Evolutionary conservation across 768 basidiomycete genomes (phyloP).

Genomic region (Rhodosporidiobolus sp.): DNA sequence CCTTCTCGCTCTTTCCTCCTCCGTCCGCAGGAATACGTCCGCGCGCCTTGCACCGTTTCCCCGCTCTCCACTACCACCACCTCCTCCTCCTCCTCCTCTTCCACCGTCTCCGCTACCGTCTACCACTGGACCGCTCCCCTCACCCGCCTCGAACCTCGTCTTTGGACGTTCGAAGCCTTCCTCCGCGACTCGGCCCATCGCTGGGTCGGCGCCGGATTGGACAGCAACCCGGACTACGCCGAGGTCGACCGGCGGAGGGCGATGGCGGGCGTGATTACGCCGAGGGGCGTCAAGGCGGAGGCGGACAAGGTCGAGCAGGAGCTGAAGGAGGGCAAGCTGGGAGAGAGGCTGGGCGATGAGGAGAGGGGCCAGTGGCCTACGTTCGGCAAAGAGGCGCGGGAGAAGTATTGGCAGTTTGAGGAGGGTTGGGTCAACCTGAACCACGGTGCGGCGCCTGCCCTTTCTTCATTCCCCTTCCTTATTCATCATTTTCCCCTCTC

Average conservation of each 20-base stretch:
- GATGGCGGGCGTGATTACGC: conserved; percentile 48
- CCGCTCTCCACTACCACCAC: conserved; percentile 53
- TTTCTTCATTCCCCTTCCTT: neutral
- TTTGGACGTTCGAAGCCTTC: conserved; percentile 84
- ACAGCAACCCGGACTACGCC: conserved; percentile 50
- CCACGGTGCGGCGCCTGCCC: conserved; percentile 28
- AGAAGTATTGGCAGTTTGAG: conserved; percentile 35
- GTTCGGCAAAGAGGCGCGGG: conserved; percentile 35
- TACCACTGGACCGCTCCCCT: conserved; percentile 65
- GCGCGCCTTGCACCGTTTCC: conserved; percentile 58
- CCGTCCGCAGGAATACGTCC: conserved; percentile 65
- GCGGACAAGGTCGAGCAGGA: neutral
- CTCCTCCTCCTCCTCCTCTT: conserved; percentile 48
- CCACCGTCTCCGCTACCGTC: conserved; percentile 59
- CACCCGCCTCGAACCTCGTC: conserved; percentile 55
- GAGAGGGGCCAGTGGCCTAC: neutral
- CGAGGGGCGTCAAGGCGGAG: neutral
- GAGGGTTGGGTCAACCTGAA: conserved; percentile 36
- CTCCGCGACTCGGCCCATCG: conserved; percentile 70
- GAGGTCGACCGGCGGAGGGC: conserved; percentile 58
- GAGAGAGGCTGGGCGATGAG: neutral
- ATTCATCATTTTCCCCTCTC: too few species aligned
- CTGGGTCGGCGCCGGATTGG: conserved; percentile 60
- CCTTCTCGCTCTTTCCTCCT: neutral
- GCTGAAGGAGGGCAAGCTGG: neutral